Percentiles rank a stretch among this genome's conserved stretches.
phyloP scores from a whole-genome alignment of 2,329 filamentous ascomycete species.

The Ophiostoma ulmi region DNA sequence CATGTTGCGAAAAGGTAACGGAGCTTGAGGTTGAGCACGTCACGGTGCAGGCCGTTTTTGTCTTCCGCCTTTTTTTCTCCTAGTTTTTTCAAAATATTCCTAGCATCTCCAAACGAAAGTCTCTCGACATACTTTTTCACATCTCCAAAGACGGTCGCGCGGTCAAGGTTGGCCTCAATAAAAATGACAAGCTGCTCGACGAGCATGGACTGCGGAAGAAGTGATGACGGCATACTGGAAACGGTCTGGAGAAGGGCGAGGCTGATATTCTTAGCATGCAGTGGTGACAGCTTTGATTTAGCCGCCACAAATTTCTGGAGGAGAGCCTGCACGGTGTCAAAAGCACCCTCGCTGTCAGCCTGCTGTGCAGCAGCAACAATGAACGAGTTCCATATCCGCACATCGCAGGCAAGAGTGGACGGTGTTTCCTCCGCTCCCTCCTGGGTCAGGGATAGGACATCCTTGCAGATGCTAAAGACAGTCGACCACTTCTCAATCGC shows the following conservation, averaged over 20 bases:
- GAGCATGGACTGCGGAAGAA: conserved; percentile 29
- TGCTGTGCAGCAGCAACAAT: conserved; percentile 33
- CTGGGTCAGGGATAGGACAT: conserved; percentile 40
- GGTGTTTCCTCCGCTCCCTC: conserved; percentile 35
- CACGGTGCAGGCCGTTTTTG: not conserved
- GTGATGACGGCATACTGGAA: conserved; percentile 31
- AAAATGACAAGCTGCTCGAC: conserved; percentile 35
- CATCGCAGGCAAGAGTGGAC: conserved; percentile 44
- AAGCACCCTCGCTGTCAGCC: conserved; percentile 31
- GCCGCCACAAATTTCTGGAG: conserved; percentile 32
- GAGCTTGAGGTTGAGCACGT: conserved; percentile 39
- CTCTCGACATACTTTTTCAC: conserved; percentile 42
- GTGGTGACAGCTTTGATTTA: conserved; percentile 30
- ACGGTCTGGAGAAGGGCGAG: conserved; percentile 34
- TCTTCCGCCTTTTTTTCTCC: not conserved
- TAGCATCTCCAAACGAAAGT: conserved; percentile 40
- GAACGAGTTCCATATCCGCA: conserved; percentile 36
- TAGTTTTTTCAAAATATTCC: conserved; percentile 36
- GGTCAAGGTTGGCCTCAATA: conserved; percentile 34
- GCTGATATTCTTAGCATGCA: conserved; percentile 37
- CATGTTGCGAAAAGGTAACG: conserved; percentile 44
- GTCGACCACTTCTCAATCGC: conserved; percentile 39
- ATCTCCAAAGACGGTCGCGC: conserved; percentile 41
- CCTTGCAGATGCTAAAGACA: conserved; percentile 42
- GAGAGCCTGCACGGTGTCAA: conserved; percentile 31